Percentiles rank a stretch among this genome's conserved stretches.
Conservation (phyloP, 177 flowering plant species). For the Tripterygium wilfordii region DNA sequence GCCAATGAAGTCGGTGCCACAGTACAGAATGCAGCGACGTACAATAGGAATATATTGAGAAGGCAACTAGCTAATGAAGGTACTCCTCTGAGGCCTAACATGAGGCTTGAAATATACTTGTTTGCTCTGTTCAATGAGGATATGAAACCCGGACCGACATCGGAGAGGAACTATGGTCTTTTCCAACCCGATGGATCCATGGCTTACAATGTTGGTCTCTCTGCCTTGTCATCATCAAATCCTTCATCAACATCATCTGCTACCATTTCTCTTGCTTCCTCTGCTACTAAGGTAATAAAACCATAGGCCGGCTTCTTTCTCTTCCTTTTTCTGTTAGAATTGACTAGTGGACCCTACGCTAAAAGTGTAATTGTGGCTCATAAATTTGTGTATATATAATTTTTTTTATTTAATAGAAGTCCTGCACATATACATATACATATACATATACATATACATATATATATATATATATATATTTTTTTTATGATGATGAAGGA, state of each 20-base stretch:
- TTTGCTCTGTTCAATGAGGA: background rate
- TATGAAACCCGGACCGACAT: background rate
- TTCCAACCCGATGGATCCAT: background rate
- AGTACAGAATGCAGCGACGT: background rate
- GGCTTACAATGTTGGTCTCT: slow-evolving; percentile 10
- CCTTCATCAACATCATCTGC: slow-evolving; percentile 31
- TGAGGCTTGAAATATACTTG: background rate
- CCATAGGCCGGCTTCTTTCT: slow-evolving; percentile 1
- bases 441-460: too few relatives aligned
- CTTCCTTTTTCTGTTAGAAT: too few relatives aligned
- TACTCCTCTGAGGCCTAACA: background rate
- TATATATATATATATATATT: too few relatives aligned
- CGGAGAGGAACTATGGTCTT: background rate
- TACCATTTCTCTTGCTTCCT: slow-evolving; percentile 49
- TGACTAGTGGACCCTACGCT: too few relatives aligned
- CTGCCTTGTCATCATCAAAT: slow-evolving; percentile 25
- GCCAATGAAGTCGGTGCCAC: background rate
- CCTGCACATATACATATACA: too few relatives aligned
- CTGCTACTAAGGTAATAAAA: slow-evolving; percentile 52
- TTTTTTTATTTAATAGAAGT: too few relatives aligned
- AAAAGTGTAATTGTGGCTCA: too few relatives aligned
- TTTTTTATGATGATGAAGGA: too few relatives aligned
- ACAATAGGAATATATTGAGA: background rate
- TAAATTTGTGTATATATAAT: too few relatives aligned
- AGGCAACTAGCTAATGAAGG: background rate